A percentile compares a stretch with the other conserved stretches of the same genome.
phyloP scores from a whole-genome alignment of 495 filamentous ascomycete genomes.

The Extremus antarcticus region DNA sequence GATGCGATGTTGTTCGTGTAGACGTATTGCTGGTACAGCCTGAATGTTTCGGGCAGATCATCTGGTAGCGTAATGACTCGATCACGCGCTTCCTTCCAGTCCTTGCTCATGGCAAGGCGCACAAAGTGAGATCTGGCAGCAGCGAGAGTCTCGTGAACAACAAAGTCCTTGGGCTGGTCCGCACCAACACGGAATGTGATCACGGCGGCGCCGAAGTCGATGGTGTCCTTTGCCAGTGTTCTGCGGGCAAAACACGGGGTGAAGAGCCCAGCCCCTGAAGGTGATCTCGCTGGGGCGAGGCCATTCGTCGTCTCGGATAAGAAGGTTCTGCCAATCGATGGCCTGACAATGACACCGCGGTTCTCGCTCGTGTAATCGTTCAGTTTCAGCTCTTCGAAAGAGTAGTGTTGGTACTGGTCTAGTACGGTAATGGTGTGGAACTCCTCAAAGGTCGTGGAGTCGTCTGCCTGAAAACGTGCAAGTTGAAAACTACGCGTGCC shows the following conservation, averaged over 20 bases:
- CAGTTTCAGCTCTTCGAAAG: conserved; percentile 76
- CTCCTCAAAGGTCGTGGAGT: too few relatives aligned
- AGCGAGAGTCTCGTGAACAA: conserved; percentile 1
- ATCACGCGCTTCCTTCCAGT: conserved; percentile 8
- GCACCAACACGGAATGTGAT: not conserved
- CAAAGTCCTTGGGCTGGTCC: not conserved
- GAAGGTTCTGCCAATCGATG: not conserved
- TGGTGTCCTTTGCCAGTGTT: not conserved
- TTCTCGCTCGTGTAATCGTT: conserved; percentile 55
- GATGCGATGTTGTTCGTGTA: not conserved
- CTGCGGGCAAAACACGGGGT: not conserved
- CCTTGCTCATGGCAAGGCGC: not conserved
- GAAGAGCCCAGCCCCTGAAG: not conserved
- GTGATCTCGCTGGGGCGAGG: not conserved
- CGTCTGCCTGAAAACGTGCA: not conserved
- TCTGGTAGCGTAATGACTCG: conserved; percentile 7
- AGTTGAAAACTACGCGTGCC: not conserved
- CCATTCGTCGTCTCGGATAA: not conserved
- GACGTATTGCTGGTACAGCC: conserved; percentile 7
- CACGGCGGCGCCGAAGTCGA: not conserved
- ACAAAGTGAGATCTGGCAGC: not conserved
- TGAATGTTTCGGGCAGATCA: conserved; percentile 5
- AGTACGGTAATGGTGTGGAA: conserved; percentile 39
- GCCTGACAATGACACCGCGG: not conserved
- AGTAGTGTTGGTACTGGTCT: conserved; percentile 78